Base-by-base conservation (phyloP, 2,329 filamentous ascomycete genomes). In the Pseudogymnoascus sp. region DNA sequence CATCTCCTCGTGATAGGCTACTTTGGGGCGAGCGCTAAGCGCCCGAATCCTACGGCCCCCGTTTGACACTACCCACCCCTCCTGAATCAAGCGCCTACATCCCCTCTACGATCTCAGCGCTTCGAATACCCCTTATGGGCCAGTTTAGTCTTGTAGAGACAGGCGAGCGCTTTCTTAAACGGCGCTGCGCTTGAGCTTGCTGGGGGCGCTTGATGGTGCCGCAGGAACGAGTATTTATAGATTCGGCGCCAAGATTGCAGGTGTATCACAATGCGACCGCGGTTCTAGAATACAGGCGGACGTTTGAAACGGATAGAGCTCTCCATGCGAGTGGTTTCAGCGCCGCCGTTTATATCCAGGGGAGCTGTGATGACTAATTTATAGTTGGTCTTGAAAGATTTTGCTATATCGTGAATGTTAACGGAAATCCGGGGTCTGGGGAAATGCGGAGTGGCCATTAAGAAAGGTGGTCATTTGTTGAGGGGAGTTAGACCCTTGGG, bases 211-310 rank as follows among this genome's bases (percentile, higher is more conserved):
- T 55, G n/a, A 55, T 35, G 29, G 48, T 33, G 48, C 9, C n/a
- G 15, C 48, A 33, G 29, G 48, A 55, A 55, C 48, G 48, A 35
- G 48, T 55, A 55, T 55, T 55, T 55, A 55, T 55, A 55, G 48
- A 55, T 35, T 21, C 29, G 29, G 29, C n/a, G 48, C 48, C 48
- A 35, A 55, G 48, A 33, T 17, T 55, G 9, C 29, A 55, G 29
- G 29, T 55, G 48, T 55, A 55, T 35, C 48, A 55, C 29, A 35
- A 55, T 55, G n/a, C 48, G 10, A 21, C 48, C 29, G 5, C 8
- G n/a, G 48, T 55, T 55, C 48, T 55, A 9, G 48, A 55, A 55
- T 55, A 9, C 13, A 33, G 29, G 15, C 29, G 48, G n/a, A 29
- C 8, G 48, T 55, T 55, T 55, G 48, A 55, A 55, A 55, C 15